These are phyloP conservation scores for Recurvomyces mirabilis DNA, from an alignment of 495 filamentous ascomycete genomes.

Conservation along the genomic window DNA sequence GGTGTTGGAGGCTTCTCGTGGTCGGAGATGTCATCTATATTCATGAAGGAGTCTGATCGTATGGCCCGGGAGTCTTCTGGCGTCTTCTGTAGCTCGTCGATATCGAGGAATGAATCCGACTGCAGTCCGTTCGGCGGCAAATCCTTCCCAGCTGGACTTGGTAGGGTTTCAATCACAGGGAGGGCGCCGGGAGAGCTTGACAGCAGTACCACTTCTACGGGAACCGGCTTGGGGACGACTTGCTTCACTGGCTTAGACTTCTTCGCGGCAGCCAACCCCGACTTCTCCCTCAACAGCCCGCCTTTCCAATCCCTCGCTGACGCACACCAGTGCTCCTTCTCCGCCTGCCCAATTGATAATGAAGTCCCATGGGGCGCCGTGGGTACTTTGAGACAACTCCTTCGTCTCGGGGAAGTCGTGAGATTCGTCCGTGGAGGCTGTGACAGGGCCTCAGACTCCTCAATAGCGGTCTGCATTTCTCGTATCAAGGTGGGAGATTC, in stretches of 20 bases:
- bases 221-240: not conserved
- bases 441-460: constrained; percentile 38
- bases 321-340: constrained; percentile 19
- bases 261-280: not conserved
- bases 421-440: constrained; percentile 4
- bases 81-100: no score
- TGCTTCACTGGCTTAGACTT: not conserved
- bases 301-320: constrained; percentile 20
- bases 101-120: no score
- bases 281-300: constrained; percentile 7
- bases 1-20: constrained; percentile 25
- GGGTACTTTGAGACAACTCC: constrained; percentile 15
- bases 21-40: constrained; percentile 32
- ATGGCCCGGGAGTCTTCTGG: no score
- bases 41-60: constrained; percentile 9
- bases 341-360: constrained; percentile 13
- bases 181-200: no score
- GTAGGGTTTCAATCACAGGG: no score
- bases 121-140: no score
- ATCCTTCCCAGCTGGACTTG: no score
- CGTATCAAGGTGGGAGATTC: constrained; percentile 58
- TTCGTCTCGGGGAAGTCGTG: constrained; percentile 3
- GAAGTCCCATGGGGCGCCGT: constrained; percentile 19
- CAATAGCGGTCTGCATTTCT: constrained; percentile 60
- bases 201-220: no score